Evolutionary conservation across 148 eudicot genomes (phyloP), one percentile per base, ranked within the genome.

Genomic region (Rhododendron kiyosumense): DNA sequence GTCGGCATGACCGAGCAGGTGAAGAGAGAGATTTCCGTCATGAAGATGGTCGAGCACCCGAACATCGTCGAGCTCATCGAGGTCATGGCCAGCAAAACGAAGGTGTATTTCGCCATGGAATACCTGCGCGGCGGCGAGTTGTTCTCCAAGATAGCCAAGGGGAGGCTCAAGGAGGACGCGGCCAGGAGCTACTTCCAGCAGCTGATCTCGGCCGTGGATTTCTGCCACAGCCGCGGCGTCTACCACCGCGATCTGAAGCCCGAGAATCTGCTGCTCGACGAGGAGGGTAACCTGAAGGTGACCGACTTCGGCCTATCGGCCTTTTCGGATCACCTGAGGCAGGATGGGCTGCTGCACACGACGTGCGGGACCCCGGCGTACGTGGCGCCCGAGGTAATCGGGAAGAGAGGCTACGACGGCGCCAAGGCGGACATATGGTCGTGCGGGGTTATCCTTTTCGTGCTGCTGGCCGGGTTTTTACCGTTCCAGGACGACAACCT

Each of bases 381-480:
- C 34, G 98, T 93, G 0, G 95, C 98, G 6, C 98, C 98, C 4
- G 98, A 95, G 88, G 96, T 95, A 38, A 89, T 95, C 57, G 93
- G 92, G 11, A 93, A 90, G 57, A 93, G 86, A 28, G 98, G 98
- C 0, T 95, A 95, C 57, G 93, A 95, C 46, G 98, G 98, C 1
- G 90, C 96, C 1, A 95, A 92, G 84, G 96, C 96, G 5, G 98
- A 95, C 81, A 91, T 92, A 6, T 95, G 98, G 98, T 95, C 98
- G 0, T 95, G 96, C 74, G 98, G 98, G 0, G 93, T 95, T 8
- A 92, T 95, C 12, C 83, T 95, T 0, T 95, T 59, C 65, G 98
- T 93, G 2, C 87, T 95, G 0, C 63, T 95, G 11, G 98, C 98
- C 0, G 98, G 98, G 7, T 95, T 87, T 61, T 84, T 93, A 7